Evolutionary conservation across 2,329 filamentous ascomycete genomes (phyloP), one percentile per base, ranked within the genome.

Genomic region (Diaporthe velutina): DNA sequence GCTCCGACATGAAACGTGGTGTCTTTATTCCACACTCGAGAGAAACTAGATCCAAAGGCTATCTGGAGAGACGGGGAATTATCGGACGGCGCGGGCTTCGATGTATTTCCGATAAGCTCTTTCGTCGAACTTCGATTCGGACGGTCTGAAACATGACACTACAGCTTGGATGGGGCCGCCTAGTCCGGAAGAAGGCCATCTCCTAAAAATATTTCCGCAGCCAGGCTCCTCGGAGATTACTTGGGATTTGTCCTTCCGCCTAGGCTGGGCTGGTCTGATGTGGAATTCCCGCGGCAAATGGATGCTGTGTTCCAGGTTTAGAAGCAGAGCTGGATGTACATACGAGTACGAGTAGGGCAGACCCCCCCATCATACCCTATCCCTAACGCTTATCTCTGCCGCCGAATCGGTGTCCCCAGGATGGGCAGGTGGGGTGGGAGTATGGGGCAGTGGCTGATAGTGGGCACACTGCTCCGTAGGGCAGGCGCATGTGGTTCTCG

Each of bases 131-230:
- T 38, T 52, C 64, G 45, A 38, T 28, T 38, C 33, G 35, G 45
- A 52, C n/a, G 45, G 45, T 67, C 64, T 67, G 64, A 67, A 67
- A 67, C 64, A 52, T 68, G 64, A 54, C 64, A 68, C 25, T 54
- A 19, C 35, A 40, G 33, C 33, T 40, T 54, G 30, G 33, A 30
- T 54, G 64, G 64, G 33, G 22, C 64, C 45, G n/a, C 17, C 33
- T 22, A 40, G 48, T 19, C 64, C 35, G n/a, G 33, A 22, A 54
- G 15, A 13, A 13, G n/a, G 17, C 19, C 45, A 10, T 40, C 48
- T 22, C 64, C 64, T 68, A 54, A 68, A 54, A 54, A 68, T 68
- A 68, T 68, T 60, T 54, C 64, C 64, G 64, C 33, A 40, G 33
- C 40, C 45, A 54, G 25, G 45, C 13, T 28, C 33, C n/a, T 67